Evolutionary conservation across 2,329 filamentous ascomycete species (phyloP).

Genomic region (Nemania bipapillata): DNA sequence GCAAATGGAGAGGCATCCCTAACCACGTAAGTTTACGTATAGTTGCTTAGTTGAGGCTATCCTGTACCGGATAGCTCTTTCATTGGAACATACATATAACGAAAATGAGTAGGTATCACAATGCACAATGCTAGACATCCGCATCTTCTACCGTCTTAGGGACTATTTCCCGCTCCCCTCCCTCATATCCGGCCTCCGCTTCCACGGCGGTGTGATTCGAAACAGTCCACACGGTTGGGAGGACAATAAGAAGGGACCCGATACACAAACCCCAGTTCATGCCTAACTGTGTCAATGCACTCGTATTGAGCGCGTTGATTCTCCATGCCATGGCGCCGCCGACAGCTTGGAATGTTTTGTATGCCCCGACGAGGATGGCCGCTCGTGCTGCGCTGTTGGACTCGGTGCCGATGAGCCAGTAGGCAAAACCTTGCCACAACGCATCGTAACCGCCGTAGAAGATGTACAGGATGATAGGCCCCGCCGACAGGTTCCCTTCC

Average conservation of each 20-base stretch:
- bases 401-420: conserved; percentile 38
- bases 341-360: conserved; percentile 33
- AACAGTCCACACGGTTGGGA: conserved; percentile 34
- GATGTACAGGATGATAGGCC: conserved; percentile 34
- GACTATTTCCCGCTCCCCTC: neutral
- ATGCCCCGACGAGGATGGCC: conserved; percentile 35
- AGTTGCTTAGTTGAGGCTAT: too few relatives aligned
- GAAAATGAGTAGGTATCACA: too few relatives aligned
- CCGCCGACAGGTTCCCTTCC: conserved; percentile 19
- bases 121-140: conserved; percentile 8
- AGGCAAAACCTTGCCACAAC: conserved; percentile 35
- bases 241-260: conserved; percentile 28
- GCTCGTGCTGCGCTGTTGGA: conserved; percentile 31
- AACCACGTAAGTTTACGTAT: too few relatives aligned
- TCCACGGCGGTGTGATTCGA: conserved; percentile 28
- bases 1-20: too few relatives aligned
- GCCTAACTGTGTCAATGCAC: conserved; percentile 27
- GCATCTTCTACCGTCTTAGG: conserved; percentile 13
- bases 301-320: conserved; percentile 33
- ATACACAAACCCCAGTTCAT: conserved; percentile 37
- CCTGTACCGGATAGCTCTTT: too few relatives aligned
- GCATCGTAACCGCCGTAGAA: conserved; percentile 35
- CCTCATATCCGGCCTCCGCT: conserved; percentile 20
- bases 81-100: too few relatives aligned
- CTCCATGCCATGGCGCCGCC: conserved; percentile 38